phyloP scores from a whole-genome alignment of 108 stramenopile genomes.

The Nitzschia sp. region DNA sequence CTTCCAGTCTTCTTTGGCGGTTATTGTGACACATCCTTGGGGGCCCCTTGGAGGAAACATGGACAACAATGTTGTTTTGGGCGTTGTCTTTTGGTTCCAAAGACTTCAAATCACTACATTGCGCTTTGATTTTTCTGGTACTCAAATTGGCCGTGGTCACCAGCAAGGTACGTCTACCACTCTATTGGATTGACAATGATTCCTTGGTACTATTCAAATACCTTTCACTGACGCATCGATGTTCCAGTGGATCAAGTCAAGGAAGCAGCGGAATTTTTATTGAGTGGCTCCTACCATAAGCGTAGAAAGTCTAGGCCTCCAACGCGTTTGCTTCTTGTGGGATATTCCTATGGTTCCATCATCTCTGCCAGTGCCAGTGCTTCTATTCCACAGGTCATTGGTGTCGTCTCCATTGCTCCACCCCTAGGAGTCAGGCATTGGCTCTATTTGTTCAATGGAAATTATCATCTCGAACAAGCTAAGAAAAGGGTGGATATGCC shows the following conservation, averaged over 20 bases:
- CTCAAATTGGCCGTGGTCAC: constrained; percentile 45
- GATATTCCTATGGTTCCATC: constrained; percentile 63
- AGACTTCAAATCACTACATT: constrained; percentile 47
- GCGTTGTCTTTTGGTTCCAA: constrained; percentile 52
- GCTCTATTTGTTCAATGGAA: constrained; percentile 49
- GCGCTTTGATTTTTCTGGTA: constrained; percentile 50
- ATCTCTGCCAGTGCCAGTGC: constrained; percentile 47
- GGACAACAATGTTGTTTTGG: constrained; percentile 59
- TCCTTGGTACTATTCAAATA: neutral
- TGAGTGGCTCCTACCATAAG: constrained; percentile 14
- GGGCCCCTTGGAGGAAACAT: constrained; percentile 59
- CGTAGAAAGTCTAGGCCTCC: constrained; percentile 12
- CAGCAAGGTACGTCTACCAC: constrained; percentile 20
- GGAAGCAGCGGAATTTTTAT: constrained; percentile 40
- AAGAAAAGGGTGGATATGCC: constrained; percentile 27
- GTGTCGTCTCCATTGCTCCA: constrained; percentile 49
- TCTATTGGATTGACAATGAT: neutral
- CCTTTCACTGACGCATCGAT: neutral
- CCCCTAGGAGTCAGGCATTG: constrained; percentile 52
- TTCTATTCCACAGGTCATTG: constrained; percentile 43
- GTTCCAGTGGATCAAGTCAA: constrained; percentile 44
- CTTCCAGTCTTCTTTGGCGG: constrained; percentile 35
- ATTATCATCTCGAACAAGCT: constrained; percentile 48
- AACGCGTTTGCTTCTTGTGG: constrained; percentile 41
- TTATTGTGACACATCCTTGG: constrained; percentile 65